Conservation (phyloP, 306 rosid species). For the Bauhinia variegata region DNA sequence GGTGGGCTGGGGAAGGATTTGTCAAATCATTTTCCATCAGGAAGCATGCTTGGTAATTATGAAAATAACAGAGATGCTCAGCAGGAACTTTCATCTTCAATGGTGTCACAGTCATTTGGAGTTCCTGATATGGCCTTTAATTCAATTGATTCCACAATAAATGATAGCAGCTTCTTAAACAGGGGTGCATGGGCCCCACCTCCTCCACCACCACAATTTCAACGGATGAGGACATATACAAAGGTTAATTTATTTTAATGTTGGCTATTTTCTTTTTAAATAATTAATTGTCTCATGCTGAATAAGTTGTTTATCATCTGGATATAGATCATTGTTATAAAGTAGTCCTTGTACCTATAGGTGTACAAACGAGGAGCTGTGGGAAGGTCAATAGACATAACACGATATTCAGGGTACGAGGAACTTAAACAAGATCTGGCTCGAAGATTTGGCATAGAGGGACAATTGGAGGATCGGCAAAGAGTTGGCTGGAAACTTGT, state of each 20-base stretch:
- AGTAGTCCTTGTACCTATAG: conserved; percentile 41
- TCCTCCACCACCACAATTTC: conserved; percentile 70
- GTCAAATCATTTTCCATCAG: conserved; percentile 64
- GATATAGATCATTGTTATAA: conserved; percentile 11
- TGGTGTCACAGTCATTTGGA: conserved; percentile 89
- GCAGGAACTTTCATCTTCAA: conserved; percentile 86
- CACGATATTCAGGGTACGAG: conserved; percentile 81
- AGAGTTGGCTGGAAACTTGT: conserved; percentile 96
- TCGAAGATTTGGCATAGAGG: conserved; percentile 93
- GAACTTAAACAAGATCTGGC: conserved; percentile 92
- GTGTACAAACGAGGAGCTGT: conserved; percentile 99
- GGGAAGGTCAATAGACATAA: conserved; percentile 92
- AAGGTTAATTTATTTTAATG: conserved; percentile 57
- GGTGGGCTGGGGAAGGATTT: conserved; percentile 60
- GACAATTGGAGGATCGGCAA: conserved; percentile 84
- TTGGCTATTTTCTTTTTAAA: background rate
- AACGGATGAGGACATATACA: conserved; percentile 89
- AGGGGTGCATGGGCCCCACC: conserved; percentile 77
- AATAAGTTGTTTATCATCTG: background rate
- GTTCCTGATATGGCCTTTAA: conserved; percentile 86
- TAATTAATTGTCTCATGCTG: conserved; percentile 1
- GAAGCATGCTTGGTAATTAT: conserved; percentile 58
- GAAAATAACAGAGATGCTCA: conserved; percentile 74
- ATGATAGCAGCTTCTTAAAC: conserved; percentile 69
- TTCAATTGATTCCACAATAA: conserved; percentile 83